Conservation (phyloP, 352 stramenopile species). For the Pythium biforme region DNA sequence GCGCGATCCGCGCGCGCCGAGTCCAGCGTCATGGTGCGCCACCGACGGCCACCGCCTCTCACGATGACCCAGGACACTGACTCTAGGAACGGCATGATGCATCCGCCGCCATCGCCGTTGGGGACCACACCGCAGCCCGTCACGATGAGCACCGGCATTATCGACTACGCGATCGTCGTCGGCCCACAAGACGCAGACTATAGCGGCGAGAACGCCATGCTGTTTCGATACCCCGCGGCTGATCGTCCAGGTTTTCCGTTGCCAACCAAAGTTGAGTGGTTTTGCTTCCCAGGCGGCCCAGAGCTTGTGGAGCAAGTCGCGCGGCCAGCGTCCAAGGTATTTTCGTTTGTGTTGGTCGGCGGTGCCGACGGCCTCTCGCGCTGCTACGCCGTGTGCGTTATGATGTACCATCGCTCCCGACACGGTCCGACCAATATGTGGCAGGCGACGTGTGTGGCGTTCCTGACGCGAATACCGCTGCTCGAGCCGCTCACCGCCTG, state of each 20-base stretch:
- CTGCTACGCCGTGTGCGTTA: slow-evolving; percentile 70
- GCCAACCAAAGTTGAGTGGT: slow-evolving; percentile 89
- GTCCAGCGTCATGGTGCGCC: slow-evolving; percentile 19
- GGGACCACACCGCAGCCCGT: slow-evolving; percentile 26
- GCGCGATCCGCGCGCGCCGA: slow-evolving; percentile 22
- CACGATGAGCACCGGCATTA: slow-evolving; percentile 50
- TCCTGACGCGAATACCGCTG: slow-evolving; percentile 68
- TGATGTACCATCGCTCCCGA: slow-evolving; percentile 57
- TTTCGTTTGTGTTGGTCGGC: slow-evolving; percentile 81
- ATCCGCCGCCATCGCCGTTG: slow-evolving; percentile 21
- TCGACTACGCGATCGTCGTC: slow-evolving; percentile 83
- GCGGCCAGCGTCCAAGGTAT: slow-evolving; percentile 53
- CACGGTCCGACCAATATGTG: slow-evolving; percentile 34
- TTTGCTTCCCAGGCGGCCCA: slow-evolving; percentile 75
- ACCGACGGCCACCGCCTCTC: slow-evolving; percentile 14
- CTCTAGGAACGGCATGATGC: not conserved
- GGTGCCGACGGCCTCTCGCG: slow-evolving; percentile 66
- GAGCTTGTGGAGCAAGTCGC: slow-evolving; percentile 51
- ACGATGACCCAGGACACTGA: slow-evolving; percentile 16
- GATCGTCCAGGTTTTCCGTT: slow-evolving; percentile 64
- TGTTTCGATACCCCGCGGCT: slow-evolving; percentile 55
- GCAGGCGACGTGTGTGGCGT: slow-evolving; percentile 68
- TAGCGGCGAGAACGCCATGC: slow-evolving; percentile 50
- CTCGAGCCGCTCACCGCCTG: slow-evolving; percentile 52
- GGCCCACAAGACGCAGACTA: slow-evolving; percentile 26